Percentiles rank a stretch among this genome's conserved stretches.
Evolutionary conservation across 768 basidiomycete species (phyloP).

Genomic region (Boletus rufocinnamomeus): DNA sequence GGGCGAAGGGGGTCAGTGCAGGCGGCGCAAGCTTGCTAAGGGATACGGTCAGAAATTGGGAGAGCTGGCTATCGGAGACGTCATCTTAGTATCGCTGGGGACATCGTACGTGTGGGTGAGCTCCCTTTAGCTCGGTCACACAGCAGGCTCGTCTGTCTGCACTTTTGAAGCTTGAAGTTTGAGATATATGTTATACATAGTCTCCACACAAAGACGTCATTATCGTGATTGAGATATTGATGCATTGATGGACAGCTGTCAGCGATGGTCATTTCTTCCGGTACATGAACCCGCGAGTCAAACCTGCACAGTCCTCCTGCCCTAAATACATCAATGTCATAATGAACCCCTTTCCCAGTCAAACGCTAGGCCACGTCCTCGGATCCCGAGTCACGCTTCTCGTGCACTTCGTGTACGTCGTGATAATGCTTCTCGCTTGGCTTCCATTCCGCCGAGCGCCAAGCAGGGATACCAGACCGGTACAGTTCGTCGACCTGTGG

Average conservation of each 20-base stretch:
- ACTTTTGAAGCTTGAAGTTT: neutral
- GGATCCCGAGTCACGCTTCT: constrained; percentile 30
- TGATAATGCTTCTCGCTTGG: constrained; percentile 46
- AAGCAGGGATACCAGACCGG: constrained; percentile 63
- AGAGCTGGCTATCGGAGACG: constrained; percentile 30
- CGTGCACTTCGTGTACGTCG: constrained; percentile 8
- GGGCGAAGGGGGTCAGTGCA: neutral
- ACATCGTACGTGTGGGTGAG: neutral
- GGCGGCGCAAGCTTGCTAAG: constrained; percentile 6
- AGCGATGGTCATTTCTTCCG: neutral
- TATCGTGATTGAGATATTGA: neutral
- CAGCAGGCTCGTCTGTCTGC: neutral
- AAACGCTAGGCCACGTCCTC: constrained; percentile 11
- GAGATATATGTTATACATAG: neutral
- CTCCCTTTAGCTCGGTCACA: neutral
- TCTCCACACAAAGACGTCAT: neutral
- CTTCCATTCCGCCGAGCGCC: constrained; percentile 62
- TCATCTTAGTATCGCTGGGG: neutral
- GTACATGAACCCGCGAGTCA: neutral
- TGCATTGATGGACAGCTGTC: neutral
- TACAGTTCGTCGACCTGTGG: constrained; percentile 73
- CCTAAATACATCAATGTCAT: neutral
- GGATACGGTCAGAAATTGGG: constrained; percentile 27
- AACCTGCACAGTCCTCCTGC: neutral
- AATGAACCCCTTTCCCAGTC: neutral